A percentile compares a stretch with the other conserved stretches of the same genome.
phyloP scores from a whole-genome alignment of 768 basidiomycete genomes.

The Naganishia vishniacii region DNA sequence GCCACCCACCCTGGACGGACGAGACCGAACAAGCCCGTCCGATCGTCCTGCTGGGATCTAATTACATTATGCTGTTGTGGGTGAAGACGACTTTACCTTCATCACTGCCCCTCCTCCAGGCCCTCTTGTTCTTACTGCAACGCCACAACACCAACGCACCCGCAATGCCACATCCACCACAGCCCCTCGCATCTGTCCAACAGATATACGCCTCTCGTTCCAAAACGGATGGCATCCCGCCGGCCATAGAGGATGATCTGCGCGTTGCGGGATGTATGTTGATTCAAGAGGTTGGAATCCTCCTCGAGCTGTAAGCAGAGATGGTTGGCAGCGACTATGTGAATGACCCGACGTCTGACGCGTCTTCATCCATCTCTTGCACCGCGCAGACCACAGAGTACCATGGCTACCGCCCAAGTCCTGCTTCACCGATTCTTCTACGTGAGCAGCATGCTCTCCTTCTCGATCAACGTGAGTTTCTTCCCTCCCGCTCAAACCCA shows the following conservation, averaged over 20 bases:
- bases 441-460: constrained; percentile 88
- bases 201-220: constrained; percentile 81
- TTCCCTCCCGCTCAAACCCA: no score
- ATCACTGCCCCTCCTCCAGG: background rate
- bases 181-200: constrained; percentile 73
- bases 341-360: no score
- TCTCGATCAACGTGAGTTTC: constrained; percentile 73
- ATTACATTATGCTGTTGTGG: no score
- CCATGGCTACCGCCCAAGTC: constrained; percentile 92
- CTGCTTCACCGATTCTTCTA: constrained; percentile 96
- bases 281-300: constrained; percentile 87
- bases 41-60: no score
- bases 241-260: constrained; percentile 77
- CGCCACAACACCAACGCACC: background rate
- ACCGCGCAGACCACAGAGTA: constrained; percentile 79
- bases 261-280: constrained; percentile 86
- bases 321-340: background rate
- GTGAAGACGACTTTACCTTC: no score
- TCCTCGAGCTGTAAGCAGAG: constrained; percentile 72
- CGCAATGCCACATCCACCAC: constrained; percentile 42
- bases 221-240: constrained; percentile 69
- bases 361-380: no score
- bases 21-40: no score
- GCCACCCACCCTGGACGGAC: no score
- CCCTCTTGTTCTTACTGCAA: no score